These are phyloP conservation scores for Aspergillus hortae DNA, from an alignment of 2,329 filamentous ascomycete species.

Conservation along the genomic window DNA sequence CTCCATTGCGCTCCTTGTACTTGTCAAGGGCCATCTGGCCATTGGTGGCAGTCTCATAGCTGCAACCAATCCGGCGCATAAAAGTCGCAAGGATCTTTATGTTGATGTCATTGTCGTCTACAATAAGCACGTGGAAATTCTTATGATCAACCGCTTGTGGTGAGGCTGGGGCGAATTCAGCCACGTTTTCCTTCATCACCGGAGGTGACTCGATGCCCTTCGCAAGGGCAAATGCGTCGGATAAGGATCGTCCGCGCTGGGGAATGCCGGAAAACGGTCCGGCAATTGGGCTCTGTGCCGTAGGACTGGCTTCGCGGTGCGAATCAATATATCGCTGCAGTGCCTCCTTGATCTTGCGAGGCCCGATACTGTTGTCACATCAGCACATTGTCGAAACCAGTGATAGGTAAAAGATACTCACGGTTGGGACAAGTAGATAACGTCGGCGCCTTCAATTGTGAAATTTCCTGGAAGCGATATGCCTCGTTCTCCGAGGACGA, in stretches of 20 bases:
- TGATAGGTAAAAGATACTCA: slow-evolving; percentile 10
- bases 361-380: slow-evolving; percentile 21
- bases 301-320: background rate
- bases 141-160: slow-evolving; percentile 2
- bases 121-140: slow-evolving; percentile 31
- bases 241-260: slow-evolving; percentile 10
- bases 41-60: slow-evolving; percentile 36
- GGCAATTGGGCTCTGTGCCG: slow-evolving; percentile 3
- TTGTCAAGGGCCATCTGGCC: slow-evolving; percentile 38
- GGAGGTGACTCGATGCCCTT: slow-evolving; percentile 14
- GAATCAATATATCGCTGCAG: slow-evolving; percentile 12
- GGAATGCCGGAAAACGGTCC: slow-evolving; percentile 9
- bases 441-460: slow-evolving; percentile 13
- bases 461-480: slow-evolving; percentile 3
- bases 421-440: slow-evolving; percentile 26
- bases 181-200: slow-evolving; percentile 11
- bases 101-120: slow-evolving; percentile 44
- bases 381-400: slow-evolving; percentile 3
- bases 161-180: slow-evolving; percentile 7
- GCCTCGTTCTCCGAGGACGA: slow-evolving; percentile 19
- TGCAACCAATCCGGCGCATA: slow-evolving; percentile 35
- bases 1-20: slow-evolving; percentile 23
- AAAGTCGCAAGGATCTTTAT: slow-evolving; percentile 38
- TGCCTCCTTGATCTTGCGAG: slow-evolving; percentile 22
- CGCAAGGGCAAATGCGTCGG: slow-evolving; percentile 14